Base-by-base conservation (phyloP, 2,329 filamentous ascomycete species). In the Aspergillus terreus region DNA sequence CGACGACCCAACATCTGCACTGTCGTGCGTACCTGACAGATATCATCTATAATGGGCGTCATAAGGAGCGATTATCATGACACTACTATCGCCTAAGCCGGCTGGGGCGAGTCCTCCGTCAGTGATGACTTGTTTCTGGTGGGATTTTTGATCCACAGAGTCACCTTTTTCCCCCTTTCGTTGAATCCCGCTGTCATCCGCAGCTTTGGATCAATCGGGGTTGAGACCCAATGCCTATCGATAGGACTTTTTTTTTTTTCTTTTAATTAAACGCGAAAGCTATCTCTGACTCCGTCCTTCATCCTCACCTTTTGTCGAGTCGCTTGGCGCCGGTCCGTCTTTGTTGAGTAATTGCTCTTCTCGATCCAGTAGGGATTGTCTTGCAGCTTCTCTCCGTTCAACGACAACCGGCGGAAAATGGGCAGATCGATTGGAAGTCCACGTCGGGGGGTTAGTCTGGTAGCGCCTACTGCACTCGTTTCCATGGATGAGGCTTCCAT, bases 1-100 rank as follows among this genome's bases (percentile, higher is more conserved):
- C 6, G 6, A 3, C 7, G 27, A 30, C 14, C 15, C 40, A 4
- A 54, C 33, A 49, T 50, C 49, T 57, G 52, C 55, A 55, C 47
- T 53, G 44, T 21, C 46, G 23, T 53, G 30, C 44, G 56, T 58
- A 58, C 57, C 57, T 58, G 57, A 54, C 57, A 58, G 55, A 52
- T 57, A 43, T 52, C 50, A 38, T 38, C 35, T 38, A 57, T 54
- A 45, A 55, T 52, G 54, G 46, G 51, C 30, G 35, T 51, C 21
- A 45, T 51, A 47, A 23, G 23, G 23, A 23, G 23, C 4, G 23
- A n/a, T 47, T 56, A 55, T 47, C 49, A 56, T 32, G 40, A 45
- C 40, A 43, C 49, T 47, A 43, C 49, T 47, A 32, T 35, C 30
- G 19, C 49, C 46, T 14, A 14, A 21, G 19, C 19, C 12, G 19